Conservation (phyloP, 768 basidiomycete species). For the Lactarius tabidus region DNA sequence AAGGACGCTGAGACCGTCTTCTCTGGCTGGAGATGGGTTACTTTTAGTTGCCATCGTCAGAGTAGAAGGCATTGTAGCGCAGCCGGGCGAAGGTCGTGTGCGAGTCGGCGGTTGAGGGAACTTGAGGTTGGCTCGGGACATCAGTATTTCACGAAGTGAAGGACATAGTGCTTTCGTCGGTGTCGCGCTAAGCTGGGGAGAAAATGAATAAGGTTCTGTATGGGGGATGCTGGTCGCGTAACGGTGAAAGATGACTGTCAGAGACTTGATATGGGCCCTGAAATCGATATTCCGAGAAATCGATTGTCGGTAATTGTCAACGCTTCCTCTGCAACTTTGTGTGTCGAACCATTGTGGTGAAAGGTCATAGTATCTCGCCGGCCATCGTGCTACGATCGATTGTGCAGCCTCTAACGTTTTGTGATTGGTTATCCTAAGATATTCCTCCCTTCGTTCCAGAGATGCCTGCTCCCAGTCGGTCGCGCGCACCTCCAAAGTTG, state of each 20-base stretch:
- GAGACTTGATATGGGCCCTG: neutral
- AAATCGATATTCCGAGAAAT: neutral
- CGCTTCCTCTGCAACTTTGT: neutral
- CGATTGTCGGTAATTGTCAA: neutral
- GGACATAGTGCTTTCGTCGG: neutral
- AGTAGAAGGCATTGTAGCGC: neutral
- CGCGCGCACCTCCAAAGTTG: neutral
- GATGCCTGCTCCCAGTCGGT: neutral
- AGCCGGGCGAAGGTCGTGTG: neutral
- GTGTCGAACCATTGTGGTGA: neutral
- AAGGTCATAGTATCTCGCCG: neutral
- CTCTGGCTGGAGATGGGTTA: neutral
- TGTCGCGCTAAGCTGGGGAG: neutral
- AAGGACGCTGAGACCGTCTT: neutral
- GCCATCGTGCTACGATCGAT: neutral
- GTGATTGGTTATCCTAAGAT: neutral
- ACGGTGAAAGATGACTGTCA: neutral
- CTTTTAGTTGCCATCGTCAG: neutral
- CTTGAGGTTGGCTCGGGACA: neutral
- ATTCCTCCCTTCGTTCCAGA: neutral
- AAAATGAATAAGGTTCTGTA: neutral
- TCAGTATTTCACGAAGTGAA: neutral
- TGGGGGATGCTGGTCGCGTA: neutral
- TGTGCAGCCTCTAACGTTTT: neutral
- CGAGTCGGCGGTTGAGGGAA: neutral